These are phyloP conservation scores for Alternaria sp. DNA, from an alignment of 2,329 filamentous ascomycete species.

Conservation along the genomic window DNA sequence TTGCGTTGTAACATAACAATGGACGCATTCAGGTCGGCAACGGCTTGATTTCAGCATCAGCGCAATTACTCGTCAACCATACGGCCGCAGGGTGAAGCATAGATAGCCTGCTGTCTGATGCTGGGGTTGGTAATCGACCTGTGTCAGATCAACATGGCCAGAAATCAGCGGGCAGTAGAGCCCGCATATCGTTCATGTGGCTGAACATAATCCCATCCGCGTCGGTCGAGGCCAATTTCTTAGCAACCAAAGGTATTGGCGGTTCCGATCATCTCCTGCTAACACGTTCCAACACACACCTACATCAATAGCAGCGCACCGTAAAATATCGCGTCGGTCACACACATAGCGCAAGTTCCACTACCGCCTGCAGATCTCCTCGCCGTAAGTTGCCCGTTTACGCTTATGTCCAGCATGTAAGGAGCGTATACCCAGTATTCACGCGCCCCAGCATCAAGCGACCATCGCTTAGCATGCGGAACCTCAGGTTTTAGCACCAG, in stretches of 20 bases:
- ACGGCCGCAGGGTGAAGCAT: not conserved
- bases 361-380: slow-evolving; percentile 12
- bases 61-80: not conserved
- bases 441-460: slow-evolving; percentile 31
- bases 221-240: slow-evolving; percentile 19
- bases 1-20: slow-evolving; percentile 18
- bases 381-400: slow-evolving; percentile 14
- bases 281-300: not conserved
- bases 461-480: slow-evolving; percentile 29
- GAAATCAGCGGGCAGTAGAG: slow-evolving; percentile 3
- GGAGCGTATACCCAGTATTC: slow-evolving; percentile 26
- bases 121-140: slow-evolving; percentile 8
- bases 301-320: slow-evolving; percentile 4
- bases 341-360: slow-evolving; percentile 2
- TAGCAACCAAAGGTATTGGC: slow-evolving; percentile 9
- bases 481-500: slow-evolving; percentile 26
- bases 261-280: slow-evolving; percentile 12
- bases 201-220: slow-evolving; percentile 10
- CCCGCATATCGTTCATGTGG: slow-evolving; percentile 1
- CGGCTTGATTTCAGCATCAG: not conserved
- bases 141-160: slow-evolving; percentile 6
- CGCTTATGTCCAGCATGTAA: slow-evolving; percentile 19
- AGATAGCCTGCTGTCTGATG: slow-evolving; percentile 2
- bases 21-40: slow-evolving; percentile 5
- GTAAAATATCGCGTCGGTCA: slow-evolving; percentile 4